Conservation (phyloP, 768 basidiomycete species). For the Mycena alexandri region DNA sequence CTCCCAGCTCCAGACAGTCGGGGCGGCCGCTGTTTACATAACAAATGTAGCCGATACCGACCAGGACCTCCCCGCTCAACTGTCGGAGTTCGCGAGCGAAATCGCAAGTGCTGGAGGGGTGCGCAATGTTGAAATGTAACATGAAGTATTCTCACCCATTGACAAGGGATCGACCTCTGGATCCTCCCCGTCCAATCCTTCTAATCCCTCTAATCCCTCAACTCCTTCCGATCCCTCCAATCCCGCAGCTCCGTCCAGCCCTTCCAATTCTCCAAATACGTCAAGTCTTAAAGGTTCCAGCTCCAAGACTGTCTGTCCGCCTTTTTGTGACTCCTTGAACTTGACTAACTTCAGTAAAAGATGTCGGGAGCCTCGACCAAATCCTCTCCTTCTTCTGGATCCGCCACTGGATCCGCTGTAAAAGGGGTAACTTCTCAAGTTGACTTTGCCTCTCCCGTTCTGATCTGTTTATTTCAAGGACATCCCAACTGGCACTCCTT, state of each 20-base stretch:
- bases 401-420: background rate
- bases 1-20: slow-evolving; percentile 16
- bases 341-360: background rate
- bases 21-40: slow-evolving; percentile 30
- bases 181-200: background rate
- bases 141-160: too few species aligned
- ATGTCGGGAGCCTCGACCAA: background rate
- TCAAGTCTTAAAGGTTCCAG: background rate
- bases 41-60: background rate
- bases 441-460: too few species aligned
- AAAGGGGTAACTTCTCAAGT: background rate
- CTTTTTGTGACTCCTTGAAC: background rate
- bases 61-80: slow-evolving; percentile 13
- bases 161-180: background rate
- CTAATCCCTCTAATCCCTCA: background rate
- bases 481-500: background rate
- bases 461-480: background rate
- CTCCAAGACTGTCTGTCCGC: background rate
- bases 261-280: background rate
- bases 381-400: background rate
- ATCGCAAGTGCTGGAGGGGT: slow-evolving; percentile 23
- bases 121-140: background rate
- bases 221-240: background rate
- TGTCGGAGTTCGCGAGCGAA: slow-evolving; percentile 19
- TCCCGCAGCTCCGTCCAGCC: background rate